Base-by-base conservation (phyloP, 1,139 yeast genomes). In the Kluyveromyces sp. region DNA sequence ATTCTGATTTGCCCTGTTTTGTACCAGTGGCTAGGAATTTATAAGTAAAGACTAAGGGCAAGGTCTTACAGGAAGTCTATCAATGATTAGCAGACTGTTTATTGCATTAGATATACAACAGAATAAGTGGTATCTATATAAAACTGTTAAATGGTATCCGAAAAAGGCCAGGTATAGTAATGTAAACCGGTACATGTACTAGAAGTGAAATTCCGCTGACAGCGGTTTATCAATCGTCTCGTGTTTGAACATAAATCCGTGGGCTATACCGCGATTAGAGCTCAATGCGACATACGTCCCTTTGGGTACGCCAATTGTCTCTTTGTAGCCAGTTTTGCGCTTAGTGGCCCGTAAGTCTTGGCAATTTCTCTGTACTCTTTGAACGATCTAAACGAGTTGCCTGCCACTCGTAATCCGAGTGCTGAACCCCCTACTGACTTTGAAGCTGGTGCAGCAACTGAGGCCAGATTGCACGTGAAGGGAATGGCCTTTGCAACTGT, bases 301-400 rank as follows among this genome's bases (percentile, higher is more conserved):
- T 31, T 39, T 3, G 39, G 38, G 38, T 48, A 45, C 13, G 53
- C 47, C 40, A 52, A 34, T 22, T 52, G 50, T 39, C 55, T 52
- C 35, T 45, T 50, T 1, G 52, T 38, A 15, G 58, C 57, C 37
- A 53, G 32, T 12, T 52, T 46, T 1, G 56, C 59, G 40, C 57
- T 51, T 40, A 56, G 44, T 9, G 60, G 61, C n/a, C 61, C 61
- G 40, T 55, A 56, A 12, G 58, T 55, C 49, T 53, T 55, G 22
- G 58, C 58, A 19, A 43, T 46, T 33, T 54, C 55, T 41, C 61
- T 54, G 41, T 56, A 56, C 37, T 55, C 58, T 39, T 56, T 54
- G 39, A 56, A 56, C 3, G 56, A 49, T 6, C 39, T 39, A 39
- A 56, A 55, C 4, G 58, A 53, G 46, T 55, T 55, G 4, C 61